Percentiles rank a stretch among this genome's conserved stretches.
Conservation (phyloP, 805 yeast genomes). For the Grigorovia jiainica region DNA sequence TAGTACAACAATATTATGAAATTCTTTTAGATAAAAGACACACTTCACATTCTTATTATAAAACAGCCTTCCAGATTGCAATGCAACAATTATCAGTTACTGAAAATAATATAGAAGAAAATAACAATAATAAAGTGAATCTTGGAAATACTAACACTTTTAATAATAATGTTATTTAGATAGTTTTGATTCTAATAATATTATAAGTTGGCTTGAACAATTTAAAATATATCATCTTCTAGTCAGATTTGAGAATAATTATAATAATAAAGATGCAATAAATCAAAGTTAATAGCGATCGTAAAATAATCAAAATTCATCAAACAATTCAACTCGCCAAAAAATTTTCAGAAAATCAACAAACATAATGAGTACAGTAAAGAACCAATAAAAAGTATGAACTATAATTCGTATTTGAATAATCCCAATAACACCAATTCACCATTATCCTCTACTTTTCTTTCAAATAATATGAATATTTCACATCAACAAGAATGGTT, state of each 20-base stretch:
- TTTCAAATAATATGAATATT: too few species aligned
- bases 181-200: neutral
- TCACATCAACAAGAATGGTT: too few species aligned
- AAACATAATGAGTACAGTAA: neutral
- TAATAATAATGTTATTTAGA: conserved; percentile 6
- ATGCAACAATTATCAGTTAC: conserved; percentile 35
- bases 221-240: too few species aligned
- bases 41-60: conserved; percentile 50
- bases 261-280: too few species aligned
- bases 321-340: too few species aligned
- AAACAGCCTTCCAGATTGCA: conserved; percentile 36
- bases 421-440: neutral
- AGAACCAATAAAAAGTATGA: neutral
- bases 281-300: too few species aligned
- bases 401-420: neutral
- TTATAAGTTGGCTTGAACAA: neutral
- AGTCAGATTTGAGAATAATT: too few species aligned
- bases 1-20: conserved; percentile 66
- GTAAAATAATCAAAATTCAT: too few species aligned
- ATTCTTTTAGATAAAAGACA: conserved; percentile 39
- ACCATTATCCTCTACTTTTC: neutral
- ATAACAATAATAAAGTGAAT: too few species aligned
- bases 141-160: conserved; percentile 14
- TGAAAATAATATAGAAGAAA: too few species aligned
- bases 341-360: too few species aligned